phyloP scores from a whole-genome alignment of 2,329 filamentous ascomycete genomes.

The Hypoxylon sp. region DNA sequence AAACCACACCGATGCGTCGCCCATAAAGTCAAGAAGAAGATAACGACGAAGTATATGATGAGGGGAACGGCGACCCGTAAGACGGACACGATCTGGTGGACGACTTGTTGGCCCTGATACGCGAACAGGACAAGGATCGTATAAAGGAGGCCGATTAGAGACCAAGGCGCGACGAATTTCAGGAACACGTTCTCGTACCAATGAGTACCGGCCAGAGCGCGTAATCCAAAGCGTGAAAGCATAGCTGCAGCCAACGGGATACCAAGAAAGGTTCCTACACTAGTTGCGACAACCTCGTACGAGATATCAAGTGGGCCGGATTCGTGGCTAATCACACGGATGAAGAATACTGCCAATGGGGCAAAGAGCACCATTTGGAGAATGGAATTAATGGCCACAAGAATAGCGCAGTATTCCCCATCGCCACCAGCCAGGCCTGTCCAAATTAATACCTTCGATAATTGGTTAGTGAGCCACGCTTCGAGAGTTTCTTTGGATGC shows the following conservation, averaged over 20 bases:
- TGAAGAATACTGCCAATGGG: conserved; percentile 77
- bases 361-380: conserved; percentile 82
- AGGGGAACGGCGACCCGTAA: conserved; percentile 85
- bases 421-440: conserved; percentile 83
- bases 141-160: conserved; percentile 86
- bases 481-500: conserved; percentile 30
- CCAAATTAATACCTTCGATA: conserved; percentile 74
- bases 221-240: conserved; percentile 77
- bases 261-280: conserved; percentile 86
- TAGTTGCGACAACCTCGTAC: conserved; percentile 81
- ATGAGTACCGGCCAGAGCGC: conserved; percentile 65
- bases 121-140: conserved; percentile 91
- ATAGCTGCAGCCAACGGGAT: conserved; percentile 87
- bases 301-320: conserved; percentile 57
- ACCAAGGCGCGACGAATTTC: conserved; percentile 78
- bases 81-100: conserved; percentile 87
- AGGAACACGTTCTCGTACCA: conserved; percentile 81
- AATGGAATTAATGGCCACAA: conserved; percentile 82
- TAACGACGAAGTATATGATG: conserved; percentile 82
- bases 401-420: conserved; percentile 84
- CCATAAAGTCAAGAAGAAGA: conserved; percentile 79
- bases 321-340: conserved; percentile 74
- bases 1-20: conserved; percentile 78
- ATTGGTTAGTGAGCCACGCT: conserved; percentile 20
- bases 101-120: conserved; percentile 81